Evolutionary conservation across 208 protist species (phyloP).

Genomic region (Trypanosoma grayi): DNA sequence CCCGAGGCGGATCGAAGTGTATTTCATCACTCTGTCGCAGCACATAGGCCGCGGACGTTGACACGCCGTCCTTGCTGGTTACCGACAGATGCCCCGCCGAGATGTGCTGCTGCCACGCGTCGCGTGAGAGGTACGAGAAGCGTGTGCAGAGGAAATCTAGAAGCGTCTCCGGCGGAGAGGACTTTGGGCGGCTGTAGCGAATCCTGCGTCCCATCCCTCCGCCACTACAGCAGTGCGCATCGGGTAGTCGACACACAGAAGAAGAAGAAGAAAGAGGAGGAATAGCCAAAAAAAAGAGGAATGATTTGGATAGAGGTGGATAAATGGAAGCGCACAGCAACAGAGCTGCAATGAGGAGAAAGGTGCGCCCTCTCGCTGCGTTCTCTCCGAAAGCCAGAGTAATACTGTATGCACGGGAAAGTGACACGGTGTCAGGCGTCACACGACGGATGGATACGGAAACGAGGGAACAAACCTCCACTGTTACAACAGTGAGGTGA

Average conservation of each 20-base stretch:
- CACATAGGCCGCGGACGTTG: constrained; percentile 15
- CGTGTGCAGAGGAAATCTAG: constrained; percentile 39
- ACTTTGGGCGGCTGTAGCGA: constrained; percentile 63
- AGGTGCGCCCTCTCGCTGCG: no score
- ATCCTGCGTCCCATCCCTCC: constrained; percentile 63
- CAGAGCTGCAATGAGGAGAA: no score
- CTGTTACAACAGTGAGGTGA: no score
- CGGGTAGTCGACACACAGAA: no score
- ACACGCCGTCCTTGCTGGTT: constrained; percentile 13
- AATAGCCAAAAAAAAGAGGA: not conserved
- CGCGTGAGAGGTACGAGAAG: constrained; percentile 56
- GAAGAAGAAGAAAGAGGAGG: not conserved
- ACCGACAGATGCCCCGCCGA: constrained; percentile 42
- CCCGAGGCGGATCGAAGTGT: constrained; percentile 59
- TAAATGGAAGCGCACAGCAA: no score
- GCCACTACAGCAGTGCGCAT: no score
- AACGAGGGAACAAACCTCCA: no score
- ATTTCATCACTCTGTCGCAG: constrained; percentile 61
- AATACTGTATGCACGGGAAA: no score
- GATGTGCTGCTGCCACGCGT: constrained; percentile 59
- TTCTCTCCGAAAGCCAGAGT: no score
- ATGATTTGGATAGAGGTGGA: no score
- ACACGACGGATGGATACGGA: no score
- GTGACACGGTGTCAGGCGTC: no score
- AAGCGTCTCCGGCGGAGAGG: constrained; percentile 39